Evolutionary conservation across 1,284 basidiomycete genomes (phyloP).

Genomic region (Phylloboletellus chloephorus): DNA sequence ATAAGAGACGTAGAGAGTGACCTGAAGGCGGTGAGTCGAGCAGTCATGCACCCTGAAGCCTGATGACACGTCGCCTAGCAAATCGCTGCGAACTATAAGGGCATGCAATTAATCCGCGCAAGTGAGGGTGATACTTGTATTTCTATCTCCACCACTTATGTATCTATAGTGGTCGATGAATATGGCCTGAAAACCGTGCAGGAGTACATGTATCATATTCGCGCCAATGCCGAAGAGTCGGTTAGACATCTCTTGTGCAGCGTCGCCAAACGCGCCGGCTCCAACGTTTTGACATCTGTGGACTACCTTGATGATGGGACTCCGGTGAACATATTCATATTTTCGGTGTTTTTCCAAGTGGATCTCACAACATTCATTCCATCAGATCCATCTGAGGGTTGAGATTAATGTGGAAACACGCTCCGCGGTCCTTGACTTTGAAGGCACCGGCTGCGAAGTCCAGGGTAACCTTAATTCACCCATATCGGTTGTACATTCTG

Average conservation of each 20-base stretch:
- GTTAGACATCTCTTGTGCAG: conserved; percentile 80
- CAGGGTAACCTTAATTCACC: conserved; percentile 89
- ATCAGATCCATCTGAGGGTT: conserved; percentile 72
- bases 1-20: conserved; percentile 89
- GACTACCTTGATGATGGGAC: conserved; percentile 89
- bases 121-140: conserved; percentile 40
- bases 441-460: conserved; percentile 85
- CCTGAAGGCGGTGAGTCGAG: conserved; percentile 69
- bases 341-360: background rate
- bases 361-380: conserved; percentile 11
- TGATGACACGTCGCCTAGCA: conserved; percentile 44
- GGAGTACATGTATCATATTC: conserved; percentile 89
- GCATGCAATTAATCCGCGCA: conserved; percentile 74
- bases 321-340: conserved; percentile 44
- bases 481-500: conserved; percentile 84
- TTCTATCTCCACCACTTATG: conserved; percentile 4
- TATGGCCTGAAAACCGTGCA: conserved; percentile 86
- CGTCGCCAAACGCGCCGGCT: conserved; percentile 66
- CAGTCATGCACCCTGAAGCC: background rate
- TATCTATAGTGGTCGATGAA: conserved; percentile 68
- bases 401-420: conserved; percentile 76
- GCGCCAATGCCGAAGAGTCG: conserved; percentile 84
- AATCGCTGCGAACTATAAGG: conserved; percentile 96
- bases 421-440: conserved; percentile 86
- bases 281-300: conserved; percentile 61